Evolutionary conservation across 768 basidiomycete genomes (phyloP), one percentile per base, ranked within the genome.

Genomic region (Boletus insuetus): DNA sequence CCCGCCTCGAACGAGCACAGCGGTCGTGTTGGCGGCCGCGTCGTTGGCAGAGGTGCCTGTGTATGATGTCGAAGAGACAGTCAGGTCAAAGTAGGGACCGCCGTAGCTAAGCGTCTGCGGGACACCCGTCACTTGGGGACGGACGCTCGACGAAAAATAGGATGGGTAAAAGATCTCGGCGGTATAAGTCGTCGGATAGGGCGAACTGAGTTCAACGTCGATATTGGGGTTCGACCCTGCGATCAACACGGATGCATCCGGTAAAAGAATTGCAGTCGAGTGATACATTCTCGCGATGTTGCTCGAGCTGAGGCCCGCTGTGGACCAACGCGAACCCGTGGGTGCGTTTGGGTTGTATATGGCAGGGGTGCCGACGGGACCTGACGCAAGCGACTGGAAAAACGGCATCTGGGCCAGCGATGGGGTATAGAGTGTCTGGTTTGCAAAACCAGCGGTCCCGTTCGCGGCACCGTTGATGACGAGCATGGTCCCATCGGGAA

Each of bases 171-270:
- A 99, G 39, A 86, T 80, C 69, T 96, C 94, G 2, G 88, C 86
- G 32, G 82, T 75, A 65, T 94, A 95, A 26, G 85, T 83, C 2
- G 93, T 93, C 1, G 87, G 86, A 77, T 77, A 93, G 35, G 77
- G 38, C 11, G 81, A 79, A n/a, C 74, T 70, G 34, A 74, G 56
- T 63, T 87, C 86, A 56, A 88, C 86, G 63, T 98, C 94, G 34
- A 89, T 77, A 65, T 95, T 95, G 1, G 95, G 94, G 74, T 98
- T 98, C 32, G 91, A 93, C 8, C 96, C 96, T 31, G 91, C 92
- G 60, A 96, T 81, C 46, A 97, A 70, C 37, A 98, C 86, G 3
- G 89, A 90, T 1, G 83, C 91, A 56, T 90, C 94, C 10, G 93
- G 87, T 16, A 98, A 82, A 24, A 98, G 81, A n/a, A 95, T 80